Conservation (phyloP, 805 yeast genomes). For the Candida insectorum region DNA sequence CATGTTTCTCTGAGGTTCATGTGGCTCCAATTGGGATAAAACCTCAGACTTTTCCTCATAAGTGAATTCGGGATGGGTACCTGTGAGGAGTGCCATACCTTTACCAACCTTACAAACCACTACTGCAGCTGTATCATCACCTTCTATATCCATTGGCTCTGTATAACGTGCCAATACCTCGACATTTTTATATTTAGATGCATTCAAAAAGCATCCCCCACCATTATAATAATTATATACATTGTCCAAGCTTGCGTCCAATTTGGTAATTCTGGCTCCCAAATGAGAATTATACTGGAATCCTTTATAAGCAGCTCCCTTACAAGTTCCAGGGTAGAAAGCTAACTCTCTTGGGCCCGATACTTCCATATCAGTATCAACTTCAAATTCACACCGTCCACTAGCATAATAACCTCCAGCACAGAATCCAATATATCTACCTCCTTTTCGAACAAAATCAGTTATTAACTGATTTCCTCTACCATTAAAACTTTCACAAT, state of each 20-base stretch:
- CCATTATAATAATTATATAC: slow-evolving; percentile 72
- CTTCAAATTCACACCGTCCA: slow-evolving; percentile 76
- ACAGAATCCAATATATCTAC: slow-evolving; percentile 82
- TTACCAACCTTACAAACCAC: slow-evolving; percentile 64
- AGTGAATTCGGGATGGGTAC: slow-evolving; percentile 86
- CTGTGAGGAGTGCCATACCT: slow-evolving; percentile 75
- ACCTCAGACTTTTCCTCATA: slow-evolving; percentile 19
- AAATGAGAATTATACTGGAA: slow-evolving; percentile 72
- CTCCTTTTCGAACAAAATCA: slow-evolving; percentile 73
- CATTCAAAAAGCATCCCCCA: slow-evolving; percentile 82
- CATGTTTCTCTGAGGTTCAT: slow-evolving; percentile 46
- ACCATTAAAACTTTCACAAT: slow-evolving; percentile 71
- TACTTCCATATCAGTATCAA: slow-evolving; percentile 76
- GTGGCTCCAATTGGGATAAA: slow-evolving; percentile 34
- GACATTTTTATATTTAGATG: slow-evolving; percentile 55
- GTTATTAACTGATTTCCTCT: slow-evolving; percentile 57
- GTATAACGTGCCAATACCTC: slow-evolving; percentile 71
- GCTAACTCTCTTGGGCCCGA: slow-evolving; percentile 79
- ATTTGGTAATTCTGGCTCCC: slow-evolving; percentile 64
- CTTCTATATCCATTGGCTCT: slow-evolving; percentile 52
- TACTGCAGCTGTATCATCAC: slow-evolving; percentile 45
- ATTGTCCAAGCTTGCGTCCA: slow-evolving; percentile 29
- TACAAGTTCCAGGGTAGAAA: slow-evolving; percentile 77
- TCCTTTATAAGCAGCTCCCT: slow-evolving; percentile 81
- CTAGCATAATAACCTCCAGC: slow-evolving; percentile 93